Evolutionary conservation across 768 basidiomycete species (phyloP).

Genomic region (Gymnopilus dilepis): DNA sequence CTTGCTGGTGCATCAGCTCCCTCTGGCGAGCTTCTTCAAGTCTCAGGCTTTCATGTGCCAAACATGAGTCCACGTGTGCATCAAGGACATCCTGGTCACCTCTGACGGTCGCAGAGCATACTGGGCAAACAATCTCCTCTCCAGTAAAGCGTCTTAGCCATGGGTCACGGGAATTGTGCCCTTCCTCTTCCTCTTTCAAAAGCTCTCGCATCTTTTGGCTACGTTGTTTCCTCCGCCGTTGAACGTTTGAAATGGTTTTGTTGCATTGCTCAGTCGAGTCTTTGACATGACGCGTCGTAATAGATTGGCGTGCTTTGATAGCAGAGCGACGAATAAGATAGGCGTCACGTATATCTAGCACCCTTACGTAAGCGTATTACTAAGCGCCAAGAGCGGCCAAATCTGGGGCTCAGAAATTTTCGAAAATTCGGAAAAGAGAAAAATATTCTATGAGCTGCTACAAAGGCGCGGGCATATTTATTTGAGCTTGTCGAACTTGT

Average conservation of each 20-base stretch:
- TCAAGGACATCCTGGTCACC: slow-evolving; percentile 78
- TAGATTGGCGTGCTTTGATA: slow-evolving; percentile 45
- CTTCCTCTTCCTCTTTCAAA: slow-evolving; percentile 64
- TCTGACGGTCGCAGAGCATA: slow-evolving; percentile 60
- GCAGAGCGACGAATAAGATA: slow-evolving; percentile 45
- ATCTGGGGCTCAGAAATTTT: too few relatives aligned
- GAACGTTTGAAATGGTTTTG: slow-evolving; percentile 66
- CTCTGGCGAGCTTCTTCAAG: slow-evolving; percentile 49
- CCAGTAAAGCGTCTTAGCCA: slow-evolving; percentile 38
- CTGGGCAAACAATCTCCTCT: slow-evolving; percentile 65
- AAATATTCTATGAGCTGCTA: too few relatives aligned
- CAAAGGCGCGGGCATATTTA: too few relatives aligned
- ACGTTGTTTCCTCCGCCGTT: slow-evolving; percentile 71
- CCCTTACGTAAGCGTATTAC: not conserved
- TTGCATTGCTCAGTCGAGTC: slow-evolving; percentile 45
- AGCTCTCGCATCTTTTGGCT: slow-evolving; percentile 71
- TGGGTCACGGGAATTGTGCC: slow-evolving; percentile 30
- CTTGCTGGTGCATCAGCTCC: slow-evolving; percentile 34
- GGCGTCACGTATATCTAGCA: too few relatives aligned
- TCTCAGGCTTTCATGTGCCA: slow-evolving; percentile 58
- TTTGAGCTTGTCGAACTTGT: slow-evolving; percentile 16
- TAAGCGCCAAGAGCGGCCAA: too few relatives aligned
- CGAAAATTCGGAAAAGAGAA: too few relatives aligned
- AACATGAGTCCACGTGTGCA: slow-evolving; percentile 83
- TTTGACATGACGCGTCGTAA: slow-evolving; percentile 30